A percentile compares a stretch with the other conserved stretches of the same genome.
phyloP scores from a whole-genome alignment of 179 eudicot genomes.

The Silene coronaria region DNA sequence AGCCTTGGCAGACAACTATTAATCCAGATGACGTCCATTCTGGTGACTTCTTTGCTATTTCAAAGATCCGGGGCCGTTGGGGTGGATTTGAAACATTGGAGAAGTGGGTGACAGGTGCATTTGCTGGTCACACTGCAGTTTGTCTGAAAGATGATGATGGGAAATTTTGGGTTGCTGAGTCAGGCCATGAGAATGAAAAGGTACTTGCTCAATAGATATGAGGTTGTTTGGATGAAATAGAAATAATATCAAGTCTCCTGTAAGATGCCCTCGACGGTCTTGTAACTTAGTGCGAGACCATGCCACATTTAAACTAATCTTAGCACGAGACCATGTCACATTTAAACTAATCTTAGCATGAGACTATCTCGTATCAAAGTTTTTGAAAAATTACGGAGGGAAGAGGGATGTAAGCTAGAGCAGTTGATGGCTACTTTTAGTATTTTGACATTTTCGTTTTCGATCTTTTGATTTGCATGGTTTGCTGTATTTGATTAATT shows the following conservation, averaged over 20 bases:
- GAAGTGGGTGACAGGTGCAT: constrained; percentile 98
- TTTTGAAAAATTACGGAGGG: not conserved
- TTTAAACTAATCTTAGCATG: too few relatives aligned
- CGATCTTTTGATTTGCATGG: not conserved
- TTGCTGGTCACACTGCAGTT: constrained; percentile 98
- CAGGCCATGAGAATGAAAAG: constrained; percentile 98
- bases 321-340: too few relatives aligned
- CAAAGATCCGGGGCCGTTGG: constrained; percentile 98
- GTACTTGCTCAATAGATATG: constrained; percentile 27
- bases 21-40: constrained; percentile 89
- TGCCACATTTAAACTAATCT: too few relatives aligned
- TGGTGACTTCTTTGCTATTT: constrained; percentile 91
- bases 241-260: not conserved
- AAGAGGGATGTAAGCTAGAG: not conserved
- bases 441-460: not conserved
- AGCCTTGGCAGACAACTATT: constrained; percentile 65
- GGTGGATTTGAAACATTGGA: constrained; percentile 97
- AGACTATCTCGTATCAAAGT: too few relatives aligned
- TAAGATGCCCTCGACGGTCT: too few relatives aligned
- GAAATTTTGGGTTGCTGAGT: constrained; percentile 97
- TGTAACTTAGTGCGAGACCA: too few relatives aligned
- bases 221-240: not conserved
- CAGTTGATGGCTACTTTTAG: not conserved
- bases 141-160: constrained; percentile 88
- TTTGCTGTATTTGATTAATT: not conserved